Percentiles rank a stretch among this genome's conserved stretches.
These are phyloP conservation scores for Scheffersomyces quercinus DNA, from an alignment of 1,139 yeast genomes.

Conservation along the genomic window DNA sequence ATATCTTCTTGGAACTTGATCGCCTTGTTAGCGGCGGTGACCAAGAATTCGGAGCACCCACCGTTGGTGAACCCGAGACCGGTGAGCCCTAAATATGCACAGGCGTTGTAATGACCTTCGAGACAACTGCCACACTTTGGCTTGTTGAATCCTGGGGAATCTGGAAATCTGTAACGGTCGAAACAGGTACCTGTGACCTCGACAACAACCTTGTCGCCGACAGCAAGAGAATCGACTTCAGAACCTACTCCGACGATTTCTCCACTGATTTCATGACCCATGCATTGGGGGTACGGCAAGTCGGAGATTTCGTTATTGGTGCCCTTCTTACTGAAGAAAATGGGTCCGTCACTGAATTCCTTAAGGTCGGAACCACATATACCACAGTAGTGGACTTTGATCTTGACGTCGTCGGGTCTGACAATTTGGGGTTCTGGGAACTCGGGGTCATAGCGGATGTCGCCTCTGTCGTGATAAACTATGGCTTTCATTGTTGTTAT, in stretches of 20 bases:
- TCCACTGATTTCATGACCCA: constrained; percentile 60
- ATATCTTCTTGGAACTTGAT: constrained; percentile 43
- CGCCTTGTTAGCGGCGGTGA: constrained; percentile 47
- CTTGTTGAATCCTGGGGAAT: constrained; percentile 11
- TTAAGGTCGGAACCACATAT: constrained; percentile 63
- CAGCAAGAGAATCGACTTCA: constrained; percentile 8
- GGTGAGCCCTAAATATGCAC: constrained; percentile 39
- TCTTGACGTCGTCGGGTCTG: constrained; percentile 48
- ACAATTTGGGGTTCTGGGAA: constrained; percentile 46
- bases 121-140: constrained; percentile 44
- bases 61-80: constrained; percentile 55
- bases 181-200: constrained; percentile 54
- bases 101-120: constrained; percentile 47
- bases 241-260: constrained; percentile 32
- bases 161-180: constrained; percentile 31
- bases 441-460: constrained; percentile 43
- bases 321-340: constrained; percentile 38
- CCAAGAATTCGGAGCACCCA: constrained; percentile 51
- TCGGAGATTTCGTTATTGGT: constrained; percentile 19
- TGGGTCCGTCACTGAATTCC: constrained; percentile 54
- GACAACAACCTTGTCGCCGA: constrained; percentile 32
- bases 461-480: constrained; percentile 51
- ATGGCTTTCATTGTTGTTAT: constrained; percentile 49
- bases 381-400: constrained; percentile 56
- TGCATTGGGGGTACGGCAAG: constrained; percentile 14